Evolutionary conservation across 1,139 yeast genomes (phyloP), one percentile per base, ranked within the genome.

Genomic region (Scheffersomyces lignicola): DNA sequence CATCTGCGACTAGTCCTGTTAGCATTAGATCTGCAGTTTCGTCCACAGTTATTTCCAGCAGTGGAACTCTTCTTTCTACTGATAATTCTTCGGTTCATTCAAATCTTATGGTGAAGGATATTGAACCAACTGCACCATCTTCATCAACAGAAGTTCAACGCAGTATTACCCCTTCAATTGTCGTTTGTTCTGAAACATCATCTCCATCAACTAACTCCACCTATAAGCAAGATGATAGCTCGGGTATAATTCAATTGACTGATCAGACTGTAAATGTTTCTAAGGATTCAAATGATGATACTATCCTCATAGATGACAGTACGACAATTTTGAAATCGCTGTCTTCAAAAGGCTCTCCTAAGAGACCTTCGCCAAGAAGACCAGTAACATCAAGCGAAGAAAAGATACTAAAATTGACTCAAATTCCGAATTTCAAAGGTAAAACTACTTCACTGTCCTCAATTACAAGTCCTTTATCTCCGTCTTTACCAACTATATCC

Each of bases 51-150:
- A 48, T 59, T 13, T 61, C 68, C 0, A 51, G 58, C 18, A 55
- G 47, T 35, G 63, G 61, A 14, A 58, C 67, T 3, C 45, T 54
- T 13, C 65, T 55, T 30, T 59, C 65, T 2, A 62, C 69, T 1
- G 67, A 62, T 30, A 62, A 58, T 38, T 61, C 67, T 9, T 24
- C 28, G 1, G 56, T 65, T 2, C 44, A 58, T 12, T 33, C 49
- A 5, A 55, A 62, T 2, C 59, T 53, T 13, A 18, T 5, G 35
- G 28, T 30, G 31, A 37, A 14, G 17, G 22, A 12, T n/a, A n/a
- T n/a, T 31, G 29, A 13, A 29, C 15, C 26, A 24, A 15, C 11
- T 23, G 27, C 12, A n/a, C n/a, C n/a, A n/a, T n/a, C n/a, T n/a
- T n/a, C n/a, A n/a, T n/a, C n/a, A n/a, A n/a, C n/a, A n/a, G n/a